A percentile compares a stretch with the other conserved stretches of the same genome.
Conservation (phyloP, 805 yeast genomes). For the Pichia gijzeniarum region DNA sequence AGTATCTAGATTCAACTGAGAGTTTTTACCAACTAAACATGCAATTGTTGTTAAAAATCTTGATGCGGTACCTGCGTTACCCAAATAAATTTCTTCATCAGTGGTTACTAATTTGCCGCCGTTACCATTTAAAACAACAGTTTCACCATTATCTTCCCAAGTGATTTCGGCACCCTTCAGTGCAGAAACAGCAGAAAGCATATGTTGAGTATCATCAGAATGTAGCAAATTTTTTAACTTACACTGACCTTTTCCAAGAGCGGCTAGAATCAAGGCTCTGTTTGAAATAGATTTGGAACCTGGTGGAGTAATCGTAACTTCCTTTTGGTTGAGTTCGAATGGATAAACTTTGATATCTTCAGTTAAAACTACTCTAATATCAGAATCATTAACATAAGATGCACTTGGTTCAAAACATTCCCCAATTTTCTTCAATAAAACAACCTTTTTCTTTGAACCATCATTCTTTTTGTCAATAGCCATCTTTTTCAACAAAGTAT, state of each 20-base stretch:
- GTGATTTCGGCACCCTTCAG: conserved; percentile 76
- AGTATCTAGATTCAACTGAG: conserved; percentile 26
- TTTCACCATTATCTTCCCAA: conserved; percentile 86
- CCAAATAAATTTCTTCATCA: conserved; percentile 68
- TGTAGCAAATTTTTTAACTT: conserved; percentile 80
- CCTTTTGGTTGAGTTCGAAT: conserved; percentile 35
- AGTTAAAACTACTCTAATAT: conserved; percentile 72
- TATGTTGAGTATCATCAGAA: conserved; percentile 93
- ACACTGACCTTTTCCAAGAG: conserved; percentile 82
- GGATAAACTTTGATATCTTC: conserved; percentile 70
- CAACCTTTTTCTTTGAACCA: conserved; percentile 85
- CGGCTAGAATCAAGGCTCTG: conserved; percentile 88
- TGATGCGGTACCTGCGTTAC: conserved; percentile 98
- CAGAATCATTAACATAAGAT: conserved; percentile 73
- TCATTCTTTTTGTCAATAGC: conserved; percentile 95
- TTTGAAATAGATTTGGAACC: conserved; percentile 97
- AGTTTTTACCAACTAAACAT: conserved; percentile 58
- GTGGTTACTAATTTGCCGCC: conserved; percentile 71
- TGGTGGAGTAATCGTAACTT: conserved; percentile 67
- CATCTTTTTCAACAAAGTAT: conserved; percentile 73
- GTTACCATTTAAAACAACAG: conserved; percentile 76
- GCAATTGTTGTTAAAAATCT: conserved; percentile 91
- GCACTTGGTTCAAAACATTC: conserved; percentile 86
- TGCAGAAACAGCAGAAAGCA: conserved; percentile 79
- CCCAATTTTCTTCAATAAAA: conserved; percentile 77